Conservation (phyloP, 1,139 yeast species). For the Kodamaea anthophila region DNA sequence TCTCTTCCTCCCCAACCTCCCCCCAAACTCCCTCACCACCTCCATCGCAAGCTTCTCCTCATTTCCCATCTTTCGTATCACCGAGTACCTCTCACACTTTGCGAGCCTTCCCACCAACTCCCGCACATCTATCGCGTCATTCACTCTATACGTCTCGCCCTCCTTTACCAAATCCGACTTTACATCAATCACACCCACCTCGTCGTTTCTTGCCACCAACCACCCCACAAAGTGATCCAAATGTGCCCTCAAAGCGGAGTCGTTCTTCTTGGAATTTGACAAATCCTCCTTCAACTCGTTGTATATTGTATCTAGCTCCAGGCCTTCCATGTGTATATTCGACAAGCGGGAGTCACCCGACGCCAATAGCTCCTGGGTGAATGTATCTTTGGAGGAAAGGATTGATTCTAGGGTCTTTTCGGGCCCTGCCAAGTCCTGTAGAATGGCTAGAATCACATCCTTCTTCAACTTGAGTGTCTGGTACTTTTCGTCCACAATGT, state of each 20-base stretch:
- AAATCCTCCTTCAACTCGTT: slow-evolving; percentile 22
- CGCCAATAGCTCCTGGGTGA: slow-evolving; percentile 14
- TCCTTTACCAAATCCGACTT: slow-evolving; percentile 5
- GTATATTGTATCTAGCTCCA: slow-evolving; percentile 18
- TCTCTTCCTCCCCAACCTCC: slow-evolving; percentile 1
- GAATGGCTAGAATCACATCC: slow-evolving; percentile 50
- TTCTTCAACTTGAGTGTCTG: slow-evolving; percentile 52
- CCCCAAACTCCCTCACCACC: slow-evolving; percentile 6
- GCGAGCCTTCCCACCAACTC: slow-evolving; percentile 4
- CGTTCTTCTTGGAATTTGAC: no score
- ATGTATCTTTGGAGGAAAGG: slow-evolving; percentile 15
- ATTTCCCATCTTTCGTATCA: slow-evolving; percentile 4
- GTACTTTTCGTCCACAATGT: slow-evolving; percentile 58
- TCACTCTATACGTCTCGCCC: slow-evolving; percentile 1
- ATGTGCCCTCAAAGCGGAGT: no score
- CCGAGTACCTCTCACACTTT: slow-evolving; percentile 5
- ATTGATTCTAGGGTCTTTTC: slow-evolving; percentile 13
- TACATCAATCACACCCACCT: slow-evolving; percentile 9
- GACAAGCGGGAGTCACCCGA: slow-evolving; percentile 26
- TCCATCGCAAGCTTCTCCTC: slow-evolving; percentile 4
- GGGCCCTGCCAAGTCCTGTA: slow-evolving; percentile 29
- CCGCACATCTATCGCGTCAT: slow-evolving; percentile 6
- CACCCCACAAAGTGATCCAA: slow-evolving; percentile 17
- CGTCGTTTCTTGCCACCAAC: slow-evolving; percentile 13
- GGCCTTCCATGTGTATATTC: slow-evolving; percentile 14